phyloP scores from a whole-genome alignment of 495 filamentous ascomycete species.

The Cudoniella acicularis region DNA sequence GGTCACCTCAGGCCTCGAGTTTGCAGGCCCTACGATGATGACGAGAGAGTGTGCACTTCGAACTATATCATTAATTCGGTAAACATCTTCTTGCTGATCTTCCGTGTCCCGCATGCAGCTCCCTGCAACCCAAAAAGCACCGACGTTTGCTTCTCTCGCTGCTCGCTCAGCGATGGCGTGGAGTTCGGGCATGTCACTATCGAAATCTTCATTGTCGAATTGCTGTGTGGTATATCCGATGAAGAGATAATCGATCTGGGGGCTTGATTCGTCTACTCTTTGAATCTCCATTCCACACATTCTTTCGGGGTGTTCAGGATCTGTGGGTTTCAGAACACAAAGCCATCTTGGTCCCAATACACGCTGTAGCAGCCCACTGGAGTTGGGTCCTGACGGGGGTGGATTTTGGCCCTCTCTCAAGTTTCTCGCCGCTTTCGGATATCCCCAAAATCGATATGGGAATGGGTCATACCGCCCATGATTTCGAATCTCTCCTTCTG shows the following conservation, averaged over 20 bases:
- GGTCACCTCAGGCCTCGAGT: not conserved
- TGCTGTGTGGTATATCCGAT: constrained; percentile 3
- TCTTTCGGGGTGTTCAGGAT: not conserved
- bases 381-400: not conserved
- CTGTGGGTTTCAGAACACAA: not conserved
- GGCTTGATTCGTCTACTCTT: not conserved
- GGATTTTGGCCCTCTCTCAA: not conserved
- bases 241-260: constrained; percentile 18
- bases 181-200: constrained; percentile 10
- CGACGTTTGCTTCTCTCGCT: constrained; percentile 23
- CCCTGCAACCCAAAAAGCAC: constrained; percentile 33
- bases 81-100: constrained; percentile 27
- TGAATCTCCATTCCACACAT: not conserved
- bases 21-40: constrained; percentile 26
- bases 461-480: not conserved
- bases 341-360: not conserved
- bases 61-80: constrained; percentile 39
- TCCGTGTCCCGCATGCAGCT: constrained; percentile 18
- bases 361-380: not conserved
- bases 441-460: not conserved
- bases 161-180: constrained; percentile 21
- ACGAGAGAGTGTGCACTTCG: constrained; percentile 31
- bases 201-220: constrained; percentile 8
- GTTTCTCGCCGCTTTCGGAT: not conserved
- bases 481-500: not conserved